Evolutionary conservation across 2,329 filamentous ascomycete species (phyloP).

Genomic region (Cladosporium sp.): DNA sequence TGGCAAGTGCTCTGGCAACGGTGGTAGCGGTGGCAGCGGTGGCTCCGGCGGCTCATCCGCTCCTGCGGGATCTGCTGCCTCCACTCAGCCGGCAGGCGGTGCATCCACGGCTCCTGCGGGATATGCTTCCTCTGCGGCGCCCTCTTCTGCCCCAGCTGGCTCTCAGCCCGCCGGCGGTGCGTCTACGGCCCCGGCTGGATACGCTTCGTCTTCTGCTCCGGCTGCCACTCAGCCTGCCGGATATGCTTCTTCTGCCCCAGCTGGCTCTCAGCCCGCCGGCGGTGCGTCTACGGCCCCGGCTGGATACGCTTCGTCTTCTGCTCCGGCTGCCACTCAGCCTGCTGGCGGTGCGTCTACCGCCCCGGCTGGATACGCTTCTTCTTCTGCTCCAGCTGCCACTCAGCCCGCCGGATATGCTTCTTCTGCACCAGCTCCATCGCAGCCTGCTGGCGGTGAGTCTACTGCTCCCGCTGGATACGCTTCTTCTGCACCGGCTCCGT

Average conservation of each 20-base stretch:
- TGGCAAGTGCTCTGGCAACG: slow-evolving; percentile 17
- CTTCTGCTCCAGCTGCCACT: background rate
- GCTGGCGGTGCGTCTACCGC: background rate
- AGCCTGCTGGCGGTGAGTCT: background rate
- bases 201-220: background rate
- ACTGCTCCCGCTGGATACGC: background rate
- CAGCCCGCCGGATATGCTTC: background rate
- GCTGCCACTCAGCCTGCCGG: background rate
- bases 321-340: background rate
- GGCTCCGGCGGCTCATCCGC: background rate
- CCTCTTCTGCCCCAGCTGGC: background rate
- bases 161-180: background rate
- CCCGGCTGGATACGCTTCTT: background rate
- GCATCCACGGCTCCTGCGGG: slow-evolving; percentile 1
- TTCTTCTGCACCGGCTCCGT: background rate
- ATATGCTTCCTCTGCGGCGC: background rate
- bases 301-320: background rate
- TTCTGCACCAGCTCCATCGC: background rate
- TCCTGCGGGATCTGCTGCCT: background rate
- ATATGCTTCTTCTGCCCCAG: background rate
- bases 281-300: background rate
- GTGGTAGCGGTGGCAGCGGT: background rate
- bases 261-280: background rate
- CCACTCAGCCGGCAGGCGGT: background rate
- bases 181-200: slow-evolving; percentile 1